Base-by-base conservation (phyloP, 805 yeast species). In the Hanseniaspora lindneri region DNA sequence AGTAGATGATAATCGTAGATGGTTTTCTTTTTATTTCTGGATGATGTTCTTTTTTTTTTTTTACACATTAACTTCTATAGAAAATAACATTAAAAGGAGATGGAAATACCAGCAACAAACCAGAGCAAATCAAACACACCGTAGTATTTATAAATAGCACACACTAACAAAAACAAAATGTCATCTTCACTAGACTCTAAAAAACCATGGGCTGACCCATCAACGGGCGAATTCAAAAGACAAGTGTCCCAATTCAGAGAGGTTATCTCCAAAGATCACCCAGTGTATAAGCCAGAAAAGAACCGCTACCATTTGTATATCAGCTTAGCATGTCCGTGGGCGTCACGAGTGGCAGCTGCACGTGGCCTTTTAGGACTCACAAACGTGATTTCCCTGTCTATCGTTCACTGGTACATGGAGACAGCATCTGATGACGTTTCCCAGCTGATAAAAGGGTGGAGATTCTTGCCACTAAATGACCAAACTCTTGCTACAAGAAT, bases 281-380 rank as follows among this genome's bases (percentile, higher is more conserved):
- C 85, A 13, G 63, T 70, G 52, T 84, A 77, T 61, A 68, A 77
- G 16, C 85, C 95, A 4, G 95, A 86, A 59, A 71, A 73, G 40
- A 76, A 76, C 51, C 73, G 98, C 58, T 89, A 89, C 61, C 95
- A 88, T 65, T 72, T 87, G 49, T 88, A 83, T 57, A 94, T 86
- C 10, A 81, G 92, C 0, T 69, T 72, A 42, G 95, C 95, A 1
- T 89, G 98, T 65, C 97, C 98, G 3, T 89, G 96, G 76, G 96
- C 96, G 1, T 94, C 85, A 60, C 73, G 97, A 53, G 77, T 88
- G 0, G 69, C 88, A 51, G 80, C 86, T 47, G 71, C 80, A 2
- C 67, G 96, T 47, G 64, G 73, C 11, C 68, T 89, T 53, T 86
- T 87, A 67, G 95, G 95, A 1, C 63, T 82, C 43, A 65, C 71